Base-by-base conservation (phyloP, 208 protist genomes). In the Kentomonas sorsogonicus region DNA sequence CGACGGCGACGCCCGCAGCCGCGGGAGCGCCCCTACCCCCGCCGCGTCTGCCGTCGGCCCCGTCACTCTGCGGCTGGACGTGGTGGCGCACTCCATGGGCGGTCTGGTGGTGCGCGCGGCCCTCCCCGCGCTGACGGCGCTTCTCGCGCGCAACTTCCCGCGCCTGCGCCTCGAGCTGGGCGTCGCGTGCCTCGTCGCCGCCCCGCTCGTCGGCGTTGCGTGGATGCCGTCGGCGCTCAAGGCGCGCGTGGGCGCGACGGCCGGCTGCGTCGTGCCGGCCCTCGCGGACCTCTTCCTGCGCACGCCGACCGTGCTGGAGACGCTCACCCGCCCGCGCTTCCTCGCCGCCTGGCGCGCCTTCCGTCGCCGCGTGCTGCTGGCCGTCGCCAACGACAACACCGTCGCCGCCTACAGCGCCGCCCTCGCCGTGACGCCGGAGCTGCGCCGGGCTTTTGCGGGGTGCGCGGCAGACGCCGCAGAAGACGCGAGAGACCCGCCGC, bases 21-120 rank as follows among this genome's bases (percentile, higher is more conserved):
- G 30, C 27, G 22, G 51, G 48, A 7, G 5, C 43, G 57, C 33
- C 31, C 23, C 58, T 6, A 31, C 52, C 23, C 34, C 15, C 18
- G 20, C 31, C 20, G n/a, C n/a, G n/a, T n/a, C n/a, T n/a, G n/a
- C n/a, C n/a, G n/a, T n/a, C n/a, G n/a, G 10, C 41, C 15, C 40
- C 5, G 5, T 50, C 10, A 38, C 50, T 16, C 45, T 91, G 20
- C 67, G 77, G 31, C 60, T 91, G 38, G 74, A 61, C 41, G 81
- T 82, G 31, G 69, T 86, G 3, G 68, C 56, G 0, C 67, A 78
- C 53, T 76, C 69, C 26, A 91, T 91, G 79, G 79, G 83, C 18
- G 79, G 79, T 23, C 56, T 91, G 16, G 73, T 91, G 3, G 63
- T 87, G 1, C 72, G 83, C 9, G 66, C 70, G 31, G 77, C 79